Evolutionary conservation across 306 rosid species (phyloP), one percentile per base, ranked within the genome.

Genomic region (Heteromeles arbutifolia): DNA sequence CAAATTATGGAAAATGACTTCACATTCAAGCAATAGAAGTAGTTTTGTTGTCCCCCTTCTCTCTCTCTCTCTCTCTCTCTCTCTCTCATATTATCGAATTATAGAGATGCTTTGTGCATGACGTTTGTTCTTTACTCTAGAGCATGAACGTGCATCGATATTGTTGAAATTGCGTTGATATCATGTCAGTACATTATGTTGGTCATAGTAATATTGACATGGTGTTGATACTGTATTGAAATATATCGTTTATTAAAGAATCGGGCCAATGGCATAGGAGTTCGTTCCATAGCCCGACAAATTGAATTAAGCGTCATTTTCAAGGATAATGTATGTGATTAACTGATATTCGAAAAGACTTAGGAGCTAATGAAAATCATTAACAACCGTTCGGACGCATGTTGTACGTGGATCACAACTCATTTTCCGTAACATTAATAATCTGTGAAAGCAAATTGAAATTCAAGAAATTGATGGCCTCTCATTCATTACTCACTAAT

Each of bases 1-100:
- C 3, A 17, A 74, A 26, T 45, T 44, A 7, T 29, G 59, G 54
- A 65, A 73, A 65, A 34, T 67, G 78, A 76, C 84, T 76, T 81
- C 68, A 22, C 69, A 65, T n/a, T 56, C 44, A 76, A 81, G 70
- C 64, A 29, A 39, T 25, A 59, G 26, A 1, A 4, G 21, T 71
- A 52, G 21, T 53, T 52, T 70, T 21, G 45, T 52, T 52, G 17
- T 8, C 54, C 15, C 52, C 34, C 57, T 32, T 74, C 77, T 65
- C 70, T 78, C 77, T 69, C 72, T 67, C 19, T 19, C 32, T 25
- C 32, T 56, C 26, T 3, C 0, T 57, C 19, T 29, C 31, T 29
- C 31, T 29, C 31, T 28, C 29, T 2, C 29, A 28, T 28, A 31
- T 31, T 4, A 31, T 31, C 34, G 1, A 4, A 31, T 31, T 31